These are phyloP conservation scores for Protomyces macrosporus DNA, from an alignment of 1,139 yeast species.

Conservation along the genomic window DNA sequence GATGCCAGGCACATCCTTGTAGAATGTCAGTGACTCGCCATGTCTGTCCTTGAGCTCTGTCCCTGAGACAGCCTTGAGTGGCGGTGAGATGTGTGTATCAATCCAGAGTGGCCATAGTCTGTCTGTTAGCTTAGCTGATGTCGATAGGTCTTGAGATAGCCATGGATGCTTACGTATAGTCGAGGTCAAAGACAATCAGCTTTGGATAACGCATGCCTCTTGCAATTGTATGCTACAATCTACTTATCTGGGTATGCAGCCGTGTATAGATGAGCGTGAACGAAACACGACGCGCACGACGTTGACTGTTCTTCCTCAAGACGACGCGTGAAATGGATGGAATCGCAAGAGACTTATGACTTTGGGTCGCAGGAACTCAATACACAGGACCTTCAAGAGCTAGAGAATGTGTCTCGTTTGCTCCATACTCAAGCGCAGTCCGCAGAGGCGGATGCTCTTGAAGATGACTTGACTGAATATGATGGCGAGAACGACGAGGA, in stretches of 20 bases:
- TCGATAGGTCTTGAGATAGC: not conserved
- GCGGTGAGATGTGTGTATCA: constrained; percentile 64
- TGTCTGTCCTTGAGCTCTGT: constrained; percentile 41
- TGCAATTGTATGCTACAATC: not conserved
- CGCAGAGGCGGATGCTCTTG: not conserved
- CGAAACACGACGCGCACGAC: not conserved
- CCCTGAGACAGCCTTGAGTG: constrained; percentile 39
- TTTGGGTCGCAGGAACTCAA: not conserved
- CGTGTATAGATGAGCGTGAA: not conserved
- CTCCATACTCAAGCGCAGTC: too few species aligned
- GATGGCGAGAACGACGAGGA: not conserved
- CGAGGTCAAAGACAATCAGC: constrained; percentile 62
- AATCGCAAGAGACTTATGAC: not conserved
- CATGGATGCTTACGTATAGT: constrained; percentile 48
- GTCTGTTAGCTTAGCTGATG: not conserved
- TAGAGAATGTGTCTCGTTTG: not conserved
- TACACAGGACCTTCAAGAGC: not conserved
- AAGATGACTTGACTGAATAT: not conserved
- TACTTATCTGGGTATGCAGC: not conserved
- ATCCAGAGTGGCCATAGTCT: constrained; percentile 65
- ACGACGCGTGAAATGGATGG: not conserved
- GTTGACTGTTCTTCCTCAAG: not conserved
- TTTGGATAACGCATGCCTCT: constrained; percentile 1
- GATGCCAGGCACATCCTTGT: constrained; percentile 57
- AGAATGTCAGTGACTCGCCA: constrained; percentile 51